Evolutionary conservation across 176 grass and related monocot species (phyloP), one percentile per base, ranked within the genome.

Genomic region (Eleusine coracana): DNA sequence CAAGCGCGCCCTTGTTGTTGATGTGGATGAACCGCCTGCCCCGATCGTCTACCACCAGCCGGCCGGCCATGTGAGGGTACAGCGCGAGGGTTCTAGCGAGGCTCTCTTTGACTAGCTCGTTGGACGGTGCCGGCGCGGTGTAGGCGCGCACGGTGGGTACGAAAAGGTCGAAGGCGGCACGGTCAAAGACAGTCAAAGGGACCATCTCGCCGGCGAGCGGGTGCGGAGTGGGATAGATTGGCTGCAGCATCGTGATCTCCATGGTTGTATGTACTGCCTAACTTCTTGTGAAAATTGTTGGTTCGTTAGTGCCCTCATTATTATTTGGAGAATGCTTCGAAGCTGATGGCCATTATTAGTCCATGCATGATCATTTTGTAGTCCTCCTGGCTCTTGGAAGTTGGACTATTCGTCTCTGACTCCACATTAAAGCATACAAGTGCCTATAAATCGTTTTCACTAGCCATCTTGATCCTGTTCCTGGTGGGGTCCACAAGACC

Each of bases 171-270:
- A 62, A 78, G 17, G 89, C 67, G 39, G 85, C 80, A 21, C 58
- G 77, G 66, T 88, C 90, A 68, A 92, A 92, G 13, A 68, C 7
- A 40, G 72, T 87, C 3, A 88, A 86, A 1, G 13, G 73, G 5
- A 50, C 61, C 79, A 16, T 51, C 41, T 3, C 1, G 2, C 42
- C 77, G 25, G 41, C 59, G 6, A 34, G 42, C 12, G 3, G 42
- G 21, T 16, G 48, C 1, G 17, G 52, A 5, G 52, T 56, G 3
- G 52, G 52, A 21, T 56, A 21, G 14, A 34, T 17, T 10, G 73
- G 73, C 25, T 27, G 55, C 6, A 84, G 6, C 63, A 84, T 5
- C 25, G 18, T 7, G 17, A 75, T 46, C 44, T 46, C 8, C 8
- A 46, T 10, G 40, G 40, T 7, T 42, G 40, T 40, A 5, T 5